A percentile compares a stretch with the other conserved stretches of the same genome.
Evolutionary conservation across 495 filamentous ascomycete genomes (phyloP).

Genomic region (Penicillium robsamsonii): DNA sequence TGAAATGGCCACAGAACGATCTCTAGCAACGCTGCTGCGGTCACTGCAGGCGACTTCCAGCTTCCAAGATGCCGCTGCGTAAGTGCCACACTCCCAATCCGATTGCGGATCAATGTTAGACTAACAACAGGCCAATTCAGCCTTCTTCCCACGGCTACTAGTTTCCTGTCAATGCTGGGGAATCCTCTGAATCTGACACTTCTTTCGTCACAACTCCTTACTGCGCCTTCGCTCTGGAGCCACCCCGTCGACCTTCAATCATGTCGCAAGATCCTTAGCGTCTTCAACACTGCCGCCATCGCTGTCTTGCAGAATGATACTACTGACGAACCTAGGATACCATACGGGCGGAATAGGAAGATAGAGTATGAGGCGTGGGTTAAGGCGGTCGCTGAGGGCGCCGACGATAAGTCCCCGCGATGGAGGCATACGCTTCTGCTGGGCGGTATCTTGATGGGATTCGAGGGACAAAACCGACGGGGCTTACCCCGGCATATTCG

Average conservation of each 20-base stretch:
- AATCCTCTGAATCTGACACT: slow-evolving; percentile 91
- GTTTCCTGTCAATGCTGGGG: slow-evolving; percentile 75
- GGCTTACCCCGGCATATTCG: slow-evolving; percentile 62
- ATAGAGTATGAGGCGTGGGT: slow-evolving; percentile 73
- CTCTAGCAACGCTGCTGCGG: slow-evolving; percentile 51
- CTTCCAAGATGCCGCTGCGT: slow-evolving; percentile 52
- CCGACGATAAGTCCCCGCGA: slow-evolving; percentile 76
- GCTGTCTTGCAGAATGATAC: slow-evolving; percentile 59
- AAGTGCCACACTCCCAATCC: slow-evolving; percentile 34
- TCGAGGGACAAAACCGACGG: slow-evolving; percentile 64
- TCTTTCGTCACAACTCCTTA: slow-evolving; percentile 85
- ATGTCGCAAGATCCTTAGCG: slow-evolving; percentile 73
- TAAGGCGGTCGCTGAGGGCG: slow-evolving; percentile 75
- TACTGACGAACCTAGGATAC: slow-evolving; percentile 38
- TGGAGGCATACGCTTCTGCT: slow-evolving; percentile 88
- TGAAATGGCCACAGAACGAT: slow-evolving; percentile 49
- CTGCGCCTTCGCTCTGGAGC: slow-evolving; percentile 83
- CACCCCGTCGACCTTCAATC: slow-evolving; percentile 67
- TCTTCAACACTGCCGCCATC: slow-evolving; percentile 81
- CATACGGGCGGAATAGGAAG: slow-evolving; percentile 45
- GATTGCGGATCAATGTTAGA: slow-evolving; percentile 2
- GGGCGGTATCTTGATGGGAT: slow-evolving; percentile 77
- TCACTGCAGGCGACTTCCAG: slow-evolving; percentile 49
- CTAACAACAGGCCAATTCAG: slow-evolving; percentile 34
- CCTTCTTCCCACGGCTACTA: slow-evolving; percentile 76